A percentile compares a stretch with the other conserved stretches of the same genome.
These are phyloP conservation scores for Chrysosphaeria jannelii DNA, from an alignment of 2,329 filamentous ascomycete species.

Conservation along the genomic window DNA sequence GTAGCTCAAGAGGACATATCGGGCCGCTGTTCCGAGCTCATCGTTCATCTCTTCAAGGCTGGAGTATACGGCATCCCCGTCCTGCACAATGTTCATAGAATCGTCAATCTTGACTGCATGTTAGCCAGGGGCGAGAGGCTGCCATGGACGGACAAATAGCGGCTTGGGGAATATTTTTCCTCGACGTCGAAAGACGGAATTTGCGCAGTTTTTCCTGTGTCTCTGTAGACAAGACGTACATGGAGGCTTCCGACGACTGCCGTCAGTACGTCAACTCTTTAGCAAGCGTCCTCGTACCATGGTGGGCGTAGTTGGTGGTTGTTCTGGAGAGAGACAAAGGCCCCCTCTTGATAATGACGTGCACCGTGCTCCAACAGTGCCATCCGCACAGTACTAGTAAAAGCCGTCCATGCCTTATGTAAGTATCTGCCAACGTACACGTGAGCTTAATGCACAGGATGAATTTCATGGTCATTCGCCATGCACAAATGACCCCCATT, in stretches of 20 bases:
- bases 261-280: no score
- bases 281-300: no score
- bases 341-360: no score
- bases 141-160: slow-evolving; percentile 54
- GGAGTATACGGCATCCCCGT: slow-evolving; percentile 49
- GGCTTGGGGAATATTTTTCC: slow-evolving; percentile 63
- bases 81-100: slow-evolving; percentile 65
- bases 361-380: no score
- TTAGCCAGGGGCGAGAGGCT: slow-evolving; percentile 1
- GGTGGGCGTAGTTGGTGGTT: no score
- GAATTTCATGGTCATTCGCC: no score
- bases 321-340: no score
- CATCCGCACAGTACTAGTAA: no score
- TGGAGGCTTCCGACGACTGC: slow-evolving; percentile 47
- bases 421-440: no score
- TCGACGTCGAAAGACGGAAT: slow-evolving; percentile 73
- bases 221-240: slow-evolving; percentile 80
- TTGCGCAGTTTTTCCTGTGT: slow-evolving; percentile 77
- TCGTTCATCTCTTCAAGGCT: slow-evolving; percentile 57
- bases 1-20: slow-evolving; percentile 75
- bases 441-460: no score
- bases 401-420: no score
- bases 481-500: no score
- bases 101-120: slow-evolving; percentile 70
- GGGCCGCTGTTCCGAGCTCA: slow-evolving; percentile 70